These are phyloP conservation scores for Gypsophila paniculata DNA, from an alignment of 179 eudicot genomes.

Conservation along the genomic window DNA sequence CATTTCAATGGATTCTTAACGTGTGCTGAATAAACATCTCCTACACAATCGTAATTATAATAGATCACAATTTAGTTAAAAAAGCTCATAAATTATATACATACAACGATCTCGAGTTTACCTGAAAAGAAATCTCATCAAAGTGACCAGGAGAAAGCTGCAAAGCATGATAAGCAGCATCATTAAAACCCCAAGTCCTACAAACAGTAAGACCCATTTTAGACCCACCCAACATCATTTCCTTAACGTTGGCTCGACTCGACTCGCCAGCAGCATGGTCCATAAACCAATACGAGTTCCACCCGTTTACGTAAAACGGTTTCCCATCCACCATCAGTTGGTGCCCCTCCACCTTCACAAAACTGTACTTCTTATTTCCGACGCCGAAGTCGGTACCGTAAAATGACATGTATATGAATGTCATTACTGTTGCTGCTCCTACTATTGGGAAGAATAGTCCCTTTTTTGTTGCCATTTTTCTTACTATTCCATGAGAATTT, in stretches of 20 bases:
- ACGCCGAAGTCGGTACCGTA: constrained; percentile 48
- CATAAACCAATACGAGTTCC: constrained; percentile 99
- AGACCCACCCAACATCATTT: constrained; percentile 68
- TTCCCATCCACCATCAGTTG: constrained; percentile 68
- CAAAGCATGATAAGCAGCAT: constrained; percentile 78
- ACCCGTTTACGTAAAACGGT: constrained; percentile 77
- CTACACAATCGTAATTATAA: too few relatives aligned
- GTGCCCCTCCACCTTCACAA: constrained; percentile 75
- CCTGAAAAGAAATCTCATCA: constrained; percentile 56
- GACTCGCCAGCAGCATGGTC: constrained; percentile 64
- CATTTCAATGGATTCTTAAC: too few relatives aligned
- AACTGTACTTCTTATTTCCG: constrained; percentile 36
- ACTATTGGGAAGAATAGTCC: constrained; percentile 56
- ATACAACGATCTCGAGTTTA: not conserved
- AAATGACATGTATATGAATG: constrained; percentile 55
- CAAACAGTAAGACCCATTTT: constrained; percentile 94
- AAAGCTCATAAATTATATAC: too few relatives aligned
- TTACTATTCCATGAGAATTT: constrained; percentile 5
- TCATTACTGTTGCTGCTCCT: constrained; percentile 49
- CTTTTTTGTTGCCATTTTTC: constrained; percentile 43
- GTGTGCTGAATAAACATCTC: too few relatives aligned
- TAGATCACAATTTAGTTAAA: too few relatives aligned
- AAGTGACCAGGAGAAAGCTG: constrained; percentile 81
- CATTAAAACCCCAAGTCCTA: constrained; percentile 96
- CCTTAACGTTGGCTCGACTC: constrained; percentile 45